Evolutionary conservation across 2,329 filamentous ascomycete genomes (phyloP).

Genomic region (Geosmithia putterillii): DNA sequence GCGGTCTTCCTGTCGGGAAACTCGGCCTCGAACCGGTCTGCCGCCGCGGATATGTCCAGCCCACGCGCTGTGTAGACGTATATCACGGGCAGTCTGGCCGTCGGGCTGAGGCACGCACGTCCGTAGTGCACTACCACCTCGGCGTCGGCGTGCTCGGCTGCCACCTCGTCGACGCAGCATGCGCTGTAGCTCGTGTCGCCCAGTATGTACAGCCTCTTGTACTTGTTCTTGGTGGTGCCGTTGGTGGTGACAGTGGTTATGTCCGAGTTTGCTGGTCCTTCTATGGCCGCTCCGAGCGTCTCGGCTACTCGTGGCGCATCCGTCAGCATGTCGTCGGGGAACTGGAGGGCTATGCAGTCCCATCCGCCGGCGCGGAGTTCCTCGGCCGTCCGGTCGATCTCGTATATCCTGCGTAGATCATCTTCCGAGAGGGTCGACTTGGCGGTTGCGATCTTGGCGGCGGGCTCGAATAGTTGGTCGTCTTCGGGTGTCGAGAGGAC

Average conservation of each 20-base stretch:
- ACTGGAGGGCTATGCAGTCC: constrained; percentile 78
- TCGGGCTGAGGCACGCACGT: constrained; percentile 81
- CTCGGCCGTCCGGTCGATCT: constrained; percentile 65
- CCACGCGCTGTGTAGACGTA: constrained; percentile 75
- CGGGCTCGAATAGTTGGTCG: constrained; percentile 40
- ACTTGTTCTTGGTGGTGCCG: too few species aligned
- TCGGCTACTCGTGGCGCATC: constrained; percentile 75
- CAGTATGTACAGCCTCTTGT: constrained; percentile 61
- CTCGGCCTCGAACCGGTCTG: constrained; percentile 50
- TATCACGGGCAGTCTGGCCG: constrained; percentile 73
- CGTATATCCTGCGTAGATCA: constrained; percentile 67
- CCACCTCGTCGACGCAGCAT: constrained; percentile 94
- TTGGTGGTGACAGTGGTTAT: too few species aligned
- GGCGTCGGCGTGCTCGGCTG: constrained; percentile 83
- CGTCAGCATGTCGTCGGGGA: constrained; percentile 82
- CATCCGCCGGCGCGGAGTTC: constrained; percentile 66
- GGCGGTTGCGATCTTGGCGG: constrained; percentile 21
- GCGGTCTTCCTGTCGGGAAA: constrained; percentile 47
- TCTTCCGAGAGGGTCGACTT: constrained; percentile 39
- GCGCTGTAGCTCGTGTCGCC: constrained; percentile 95
- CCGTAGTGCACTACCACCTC: constrained; percentile 93
- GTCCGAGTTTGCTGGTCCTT: too few species aligned
- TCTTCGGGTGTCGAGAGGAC: constrained; percentile 54
- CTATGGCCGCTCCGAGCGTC: constrained; percentile 24
- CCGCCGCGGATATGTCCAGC: constrained; percentile 48